Evolutionary conservation across 2,329 filamentous ascomycete genomes (phyloP).

Genomic region (Fusarium clavum): DNA sequence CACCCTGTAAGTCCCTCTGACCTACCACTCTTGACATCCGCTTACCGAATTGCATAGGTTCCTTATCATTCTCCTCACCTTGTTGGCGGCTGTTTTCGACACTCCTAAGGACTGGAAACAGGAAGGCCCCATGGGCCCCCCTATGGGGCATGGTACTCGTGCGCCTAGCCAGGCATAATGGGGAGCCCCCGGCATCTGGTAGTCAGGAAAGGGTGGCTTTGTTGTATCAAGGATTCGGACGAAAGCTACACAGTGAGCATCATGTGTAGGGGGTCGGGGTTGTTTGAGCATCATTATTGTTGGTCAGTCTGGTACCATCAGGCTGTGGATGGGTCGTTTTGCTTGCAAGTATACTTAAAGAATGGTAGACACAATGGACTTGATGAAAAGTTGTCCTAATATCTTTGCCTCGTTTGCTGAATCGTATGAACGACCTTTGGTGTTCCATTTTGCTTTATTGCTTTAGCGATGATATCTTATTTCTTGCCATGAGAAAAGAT

Average conservation of each 20-base stretch:
- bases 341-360: background rate
- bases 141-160: background rate
- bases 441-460: background rate
- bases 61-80: constrained; percentile 35
- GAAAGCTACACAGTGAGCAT: background rate
- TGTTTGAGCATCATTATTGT: background rate
- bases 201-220: background rate
- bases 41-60: constrained; percentile 36
- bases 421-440: background rate
- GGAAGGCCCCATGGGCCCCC: background rate
- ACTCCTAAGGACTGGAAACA: constrained; percentile 5
- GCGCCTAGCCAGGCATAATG: background rate
- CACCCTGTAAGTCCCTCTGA: constrained; percentile 40
- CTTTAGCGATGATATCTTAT: background rate
- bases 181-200: background rate
- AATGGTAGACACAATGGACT: constrained; percentile 48
- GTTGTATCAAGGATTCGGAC: background rate
- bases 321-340: background rate
- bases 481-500: background rate
- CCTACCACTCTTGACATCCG: background rate
- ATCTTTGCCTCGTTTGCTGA: constrained; percentile 8
- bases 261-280: background rate
- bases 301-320: background rate
- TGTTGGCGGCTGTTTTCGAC: constrained; percentile 35
- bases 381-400: constrained; percentile 52